These are phyloP conservation scores for Sextonia rubra DNA, from an alignment of 164 flowering plant genomes.

Conservation along the genomic window DNA sequence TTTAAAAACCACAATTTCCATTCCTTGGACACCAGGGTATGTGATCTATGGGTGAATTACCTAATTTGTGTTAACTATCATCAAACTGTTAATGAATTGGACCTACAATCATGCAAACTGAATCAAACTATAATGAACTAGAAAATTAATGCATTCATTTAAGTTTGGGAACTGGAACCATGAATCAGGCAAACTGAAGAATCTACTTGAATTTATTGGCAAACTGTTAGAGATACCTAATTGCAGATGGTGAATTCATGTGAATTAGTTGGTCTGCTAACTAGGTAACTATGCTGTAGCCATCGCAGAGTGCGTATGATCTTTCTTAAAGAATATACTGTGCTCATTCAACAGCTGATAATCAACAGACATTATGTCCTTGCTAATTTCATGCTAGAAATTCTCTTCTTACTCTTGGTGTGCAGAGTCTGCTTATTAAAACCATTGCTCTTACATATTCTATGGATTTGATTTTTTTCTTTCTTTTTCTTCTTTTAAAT, in stretches of 20 bases:
- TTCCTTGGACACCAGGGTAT: not conserved
- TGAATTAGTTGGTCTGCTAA: too few relatives aligned
- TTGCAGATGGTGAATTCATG: too few relatives aligned
- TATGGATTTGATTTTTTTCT: not conserved
- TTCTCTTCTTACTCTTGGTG: not conserved
- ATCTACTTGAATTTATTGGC: too few relatives aligned
- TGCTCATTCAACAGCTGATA: not conserved
- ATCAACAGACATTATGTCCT: not conserved
- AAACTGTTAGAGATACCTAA: too few relatives aligned
- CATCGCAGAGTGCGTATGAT: too few relatives aligned
- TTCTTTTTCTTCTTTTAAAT: not conserved
- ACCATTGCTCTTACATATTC: not conserved
- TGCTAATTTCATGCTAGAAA: not conserved
- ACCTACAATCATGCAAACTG: not conserved
- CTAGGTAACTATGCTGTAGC: too few relatives aligned
- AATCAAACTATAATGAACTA: not conserved
- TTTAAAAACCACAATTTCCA: not conserved
- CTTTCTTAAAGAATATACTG: too few relatives aligned
- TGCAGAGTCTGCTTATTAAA: not conserved
- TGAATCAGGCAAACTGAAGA: too few relatives aligned
- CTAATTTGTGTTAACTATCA: too few relatives aligned
- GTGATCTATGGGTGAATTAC: not conserved
- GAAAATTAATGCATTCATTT: too few relatives aligned
- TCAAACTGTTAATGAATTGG: too few relatives aligned
- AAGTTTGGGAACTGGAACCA: too few relatives aligned